phyloP scores from a whole-genome alignment of 2,329 filamentous ascomycete species.

The Ophiostoma triangulosporum region DNA sequence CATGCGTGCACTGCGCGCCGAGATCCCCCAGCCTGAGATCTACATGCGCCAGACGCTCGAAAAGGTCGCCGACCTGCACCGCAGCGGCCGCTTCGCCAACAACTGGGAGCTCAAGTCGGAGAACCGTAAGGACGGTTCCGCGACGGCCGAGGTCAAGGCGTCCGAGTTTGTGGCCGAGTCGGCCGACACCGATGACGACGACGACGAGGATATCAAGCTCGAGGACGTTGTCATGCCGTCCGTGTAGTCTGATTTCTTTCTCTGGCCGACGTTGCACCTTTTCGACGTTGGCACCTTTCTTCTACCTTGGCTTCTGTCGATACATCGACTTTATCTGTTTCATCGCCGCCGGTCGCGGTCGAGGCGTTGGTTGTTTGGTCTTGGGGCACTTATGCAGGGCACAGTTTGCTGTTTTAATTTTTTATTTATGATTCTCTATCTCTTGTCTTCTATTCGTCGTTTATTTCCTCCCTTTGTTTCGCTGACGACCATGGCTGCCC shows the following conservation, averaged over 20 bases:
- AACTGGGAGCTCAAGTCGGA: conserved; percentile 70
- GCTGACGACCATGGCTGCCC: no score
- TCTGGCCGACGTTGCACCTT: no score
- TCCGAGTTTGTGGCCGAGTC: conserved; percentile 27
- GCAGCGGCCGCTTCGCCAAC: conserved; percentile 72
- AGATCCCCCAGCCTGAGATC: conserved; percentile 77
- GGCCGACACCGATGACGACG: conserved; percentile 45
- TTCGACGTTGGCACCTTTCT: no score
- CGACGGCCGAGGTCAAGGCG: conserved; percentile 37
- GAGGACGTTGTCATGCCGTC: conserved; percentile 49
- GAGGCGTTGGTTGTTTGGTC: background rate
- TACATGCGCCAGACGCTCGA: conserved; percentile 79
- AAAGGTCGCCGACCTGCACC: conserved; percentile 66
- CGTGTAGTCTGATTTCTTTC: background rate
- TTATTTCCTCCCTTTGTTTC: background rate
- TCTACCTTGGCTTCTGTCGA: no score
- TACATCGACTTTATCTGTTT: no score
- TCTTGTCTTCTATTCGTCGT: background rate
- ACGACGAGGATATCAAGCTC: conserved; percentile 39
- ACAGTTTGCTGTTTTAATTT: background rate
- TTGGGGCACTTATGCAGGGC: no score
- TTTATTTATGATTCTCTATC: background rate
- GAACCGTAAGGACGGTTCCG: conserved; percentile 40
- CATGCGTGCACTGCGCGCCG: conserved; percentile 70
- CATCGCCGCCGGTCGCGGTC: no score